A percentile compares a stretch with the other conserved stretches of the same genome.
Conservation (phyloP, 1,284 basidiomycete genomes). For the Ustilago tritici region DNA sequence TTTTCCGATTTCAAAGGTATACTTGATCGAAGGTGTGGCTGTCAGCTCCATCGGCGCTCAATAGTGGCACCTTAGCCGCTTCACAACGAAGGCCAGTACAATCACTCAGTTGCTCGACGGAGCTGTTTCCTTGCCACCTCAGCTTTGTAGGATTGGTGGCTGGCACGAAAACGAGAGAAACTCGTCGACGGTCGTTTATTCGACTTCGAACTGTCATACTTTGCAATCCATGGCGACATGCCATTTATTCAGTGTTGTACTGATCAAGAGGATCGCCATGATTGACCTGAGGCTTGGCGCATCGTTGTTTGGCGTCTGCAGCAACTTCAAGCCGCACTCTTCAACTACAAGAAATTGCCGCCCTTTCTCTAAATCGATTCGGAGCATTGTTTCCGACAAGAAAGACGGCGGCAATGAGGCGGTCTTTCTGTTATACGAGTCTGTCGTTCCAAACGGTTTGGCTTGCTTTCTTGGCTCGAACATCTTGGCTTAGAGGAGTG, state of each 20-base stretch:
- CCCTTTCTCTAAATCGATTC: not conserved
- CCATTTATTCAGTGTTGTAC: not conserved
- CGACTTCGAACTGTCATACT: not conserved
- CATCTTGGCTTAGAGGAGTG: constrained; percentile 7
- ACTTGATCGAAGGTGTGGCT: too few species aligned
- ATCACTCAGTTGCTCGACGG: too few species aligned
- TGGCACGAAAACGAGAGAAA: too few species aligned
- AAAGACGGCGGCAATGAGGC: not conserved
- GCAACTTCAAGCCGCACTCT: not conserved
- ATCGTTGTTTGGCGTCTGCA: constrained; percentile 17
- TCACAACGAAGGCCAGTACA: too few species aligned
- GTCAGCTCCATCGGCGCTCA: too few species aligned
- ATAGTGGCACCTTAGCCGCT: too few species aligned
- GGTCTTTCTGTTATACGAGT: too few species aligned
- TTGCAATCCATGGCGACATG: not conserved
- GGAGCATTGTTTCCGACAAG: not conserved
- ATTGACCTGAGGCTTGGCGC: constrained; percentile 28
- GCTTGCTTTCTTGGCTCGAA: not conserved
- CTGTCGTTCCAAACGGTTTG: too few species aligned
- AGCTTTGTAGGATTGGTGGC: too few species aligned
- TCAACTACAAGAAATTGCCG: not conserved
- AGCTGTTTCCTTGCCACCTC: too few species aligned
- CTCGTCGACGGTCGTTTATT: too few species aligned
- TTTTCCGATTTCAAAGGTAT: too few species aligned
- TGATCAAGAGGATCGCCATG: constrained; percentile 18